A percentile compares a stretch with the other conserved stretches of the same genome.
Conservation (phyloP, 225 moss, liverwort and hornwort genomes). For the Pseudisothecium myosuroides region DNA sequence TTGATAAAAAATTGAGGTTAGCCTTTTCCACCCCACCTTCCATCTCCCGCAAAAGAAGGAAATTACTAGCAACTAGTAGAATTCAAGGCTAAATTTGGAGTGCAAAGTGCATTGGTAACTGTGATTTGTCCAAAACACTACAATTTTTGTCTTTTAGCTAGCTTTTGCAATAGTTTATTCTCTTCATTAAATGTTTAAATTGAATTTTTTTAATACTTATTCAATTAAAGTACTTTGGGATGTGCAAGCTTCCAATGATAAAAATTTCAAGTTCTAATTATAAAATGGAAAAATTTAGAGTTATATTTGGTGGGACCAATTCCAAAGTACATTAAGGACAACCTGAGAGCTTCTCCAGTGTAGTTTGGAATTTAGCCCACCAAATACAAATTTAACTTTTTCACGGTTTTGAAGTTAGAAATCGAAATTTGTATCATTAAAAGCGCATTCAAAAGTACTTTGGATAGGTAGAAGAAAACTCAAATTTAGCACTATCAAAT, state of each 20-base stretch:
- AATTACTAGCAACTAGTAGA: too few relatives aligned
- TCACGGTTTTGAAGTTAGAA: neutral
- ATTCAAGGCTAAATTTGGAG: too few relatives aligned
- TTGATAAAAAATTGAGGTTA: neutral
- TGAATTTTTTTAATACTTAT: too few relatives aligned
- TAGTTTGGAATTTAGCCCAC: accelerated
- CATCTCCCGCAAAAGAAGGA: too few relatives aligned
- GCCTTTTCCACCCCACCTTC: neutral
- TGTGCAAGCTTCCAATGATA: too few relatives aligned
- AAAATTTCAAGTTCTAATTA: too few relatives aligned
- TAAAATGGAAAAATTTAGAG: too few relatives aligned
- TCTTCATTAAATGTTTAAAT: too few relatives aligned
- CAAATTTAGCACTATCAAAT: too few relatives aligned
- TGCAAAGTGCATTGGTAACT: too few relatives aligned
- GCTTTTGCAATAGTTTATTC: neutral
- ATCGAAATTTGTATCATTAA: neutral
- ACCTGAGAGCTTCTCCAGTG: neutral
- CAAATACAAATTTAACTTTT: neutral
- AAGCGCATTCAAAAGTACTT: neutral
- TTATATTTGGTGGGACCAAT: neutral
- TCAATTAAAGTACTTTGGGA: too few relatives aligned
- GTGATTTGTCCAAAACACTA: too few relatives aligned
- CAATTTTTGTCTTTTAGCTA: neutral
- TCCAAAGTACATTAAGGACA: accelerated
- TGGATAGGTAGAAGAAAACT: neutral